Evolutionary conservation across 345 rosid species (phyloP).

Genomic region (Aquilaria sinensis): DNA sequence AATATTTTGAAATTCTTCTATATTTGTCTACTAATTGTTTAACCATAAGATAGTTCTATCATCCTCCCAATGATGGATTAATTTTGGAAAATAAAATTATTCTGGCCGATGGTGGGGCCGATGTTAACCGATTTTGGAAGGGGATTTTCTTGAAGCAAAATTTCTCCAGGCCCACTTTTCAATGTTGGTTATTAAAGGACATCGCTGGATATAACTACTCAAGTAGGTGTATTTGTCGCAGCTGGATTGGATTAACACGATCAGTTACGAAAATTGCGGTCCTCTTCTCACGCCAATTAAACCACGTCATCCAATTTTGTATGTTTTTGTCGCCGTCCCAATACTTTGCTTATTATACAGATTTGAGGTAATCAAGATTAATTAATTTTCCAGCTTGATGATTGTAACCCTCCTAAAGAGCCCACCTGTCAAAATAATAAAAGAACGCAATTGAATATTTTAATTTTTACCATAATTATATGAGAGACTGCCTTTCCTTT

Average conservation of each 20-base stretch:
- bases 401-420: not conserved
- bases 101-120: too few relatives aligned
- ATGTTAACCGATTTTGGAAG: too few relatives aligned
- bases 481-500: not conserved
- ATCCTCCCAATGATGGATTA: too few relatives aligned
- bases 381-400: not conserved
- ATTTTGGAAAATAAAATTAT: too few relatives aligned
- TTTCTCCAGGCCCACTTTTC: not conserved
- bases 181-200: not conserved
- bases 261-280: conserved; percentile 1
- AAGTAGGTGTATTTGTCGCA: not conserved
- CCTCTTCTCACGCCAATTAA: not conserved
- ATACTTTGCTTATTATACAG: not conserved
- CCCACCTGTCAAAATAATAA: too few relatives aligned
- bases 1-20: too few relatives aligned
- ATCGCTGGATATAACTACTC: not conserved
- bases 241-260: not conserved
- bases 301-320: not conserved
- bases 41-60: too few relatives aligned
- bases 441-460: too few relatives aligned
- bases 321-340: not conserved
- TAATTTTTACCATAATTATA: not conserved
- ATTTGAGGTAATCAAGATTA: not conserved
- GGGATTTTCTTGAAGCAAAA: too few relatives aligned
- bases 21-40: too few relatives aligned